A percentile compares a stretch with the other conserved stretches of the same genome.
These are phyloP conservation scores for Clonostachys sp. DNA, from an alignment of 2,329 filamentous ascomycete genomes.

Conservation along the genomic window DNA sequence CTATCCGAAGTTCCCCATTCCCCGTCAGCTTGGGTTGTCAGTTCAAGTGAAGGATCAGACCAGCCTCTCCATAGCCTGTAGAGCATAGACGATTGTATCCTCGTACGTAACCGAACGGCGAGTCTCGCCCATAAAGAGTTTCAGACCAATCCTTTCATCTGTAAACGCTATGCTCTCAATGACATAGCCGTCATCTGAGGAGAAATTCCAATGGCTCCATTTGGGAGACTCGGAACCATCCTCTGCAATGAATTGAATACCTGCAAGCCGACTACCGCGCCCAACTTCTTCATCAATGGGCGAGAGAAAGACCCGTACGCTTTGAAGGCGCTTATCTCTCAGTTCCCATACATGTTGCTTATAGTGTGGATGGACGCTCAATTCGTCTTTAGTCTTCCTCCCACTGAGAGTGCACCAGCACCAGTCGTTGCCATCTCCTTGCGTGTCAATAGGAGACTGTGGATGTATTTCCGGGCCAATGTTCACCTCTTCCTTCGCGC, in stretches of 20 bases:
- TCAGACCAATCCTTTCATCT: not conserved
- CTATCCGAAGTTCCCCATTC: no score
- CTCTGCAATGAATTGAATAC: not conserved
- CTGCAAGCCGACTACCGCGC: no score
- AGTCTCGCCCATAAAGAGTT: not conserved
- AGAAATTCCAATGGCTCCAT: not conserved
- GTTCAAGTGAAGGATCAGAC: no score
- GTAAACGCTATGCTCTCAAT: not conserved
- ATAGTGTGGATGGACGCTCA: not conserved
- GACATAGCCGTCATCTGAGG: not conserved
- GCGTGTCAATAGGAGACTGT: not conserved
- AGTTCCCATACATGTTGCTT: not conserved
- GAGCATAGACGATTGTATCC: not conserved
- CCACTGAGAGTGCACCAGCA: not conserved
- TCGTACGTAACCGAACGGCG: not conserved
- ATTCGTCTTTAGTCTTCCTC: no score
- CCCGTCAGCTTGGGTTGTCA: no score
- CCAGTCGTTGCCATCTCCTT: not conserved
- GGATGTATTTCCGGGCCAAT: not conserved
- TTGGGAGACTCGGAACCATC: not conserved
- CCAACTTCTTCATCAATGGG: no score
- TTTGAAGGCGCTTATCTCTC: not conserved
- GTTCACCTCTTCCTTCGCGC: not conserved
- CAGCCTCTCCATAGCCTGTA: not conserved
- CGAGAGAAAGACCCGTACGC: not conserved